A percentile compares a stretch with the other conserved stretches of the same genome.
phyloP scores from a whole-genome alignment of 345 rosid species.

The Dipteronia dyeriana region DNA sequence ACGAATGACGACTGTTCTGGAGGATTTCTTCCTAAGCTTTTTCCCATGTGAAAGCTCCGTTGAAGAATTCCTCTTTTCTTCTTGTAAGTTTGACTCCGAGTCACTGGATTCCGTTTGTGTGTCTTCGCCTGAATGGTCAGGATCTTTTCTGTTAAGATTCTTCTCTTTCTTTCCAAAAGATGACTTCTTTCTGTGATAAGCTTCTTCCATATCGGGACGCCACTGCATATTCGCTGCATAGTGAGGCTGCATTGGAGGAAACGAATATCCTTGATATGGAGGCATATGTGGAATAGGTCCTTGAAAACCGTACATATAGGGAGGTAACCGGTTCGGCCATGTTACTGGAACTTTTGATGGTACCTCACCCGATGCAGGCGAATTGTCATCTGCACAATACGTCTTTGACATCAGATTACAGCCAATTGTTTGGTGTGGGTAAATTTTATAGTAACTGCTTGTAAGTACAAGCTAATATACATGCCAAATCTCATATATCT shows the following conservation, averaged over 20 bases:
- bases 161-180: conserved; percentile 38
- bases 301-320: conserved; percentile 52
- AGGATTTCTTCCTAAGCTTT: conserved; percentile 57
- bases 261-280: conserved; percentile 75
- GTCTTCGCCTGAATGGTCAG: conserved; percentile 48
- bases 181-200: conserved; percentile 27
- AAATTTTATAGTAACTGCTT: not conserved
- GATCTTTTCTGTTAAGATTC: conserved; percentile 39
- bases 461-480: not conserved
- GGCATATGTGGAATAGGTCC: conserved; percentile 49
- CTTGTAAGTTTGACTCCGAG: conserved; percentile 44
- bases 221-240: conserved; percentile 52
- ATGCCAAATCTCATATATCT: not conserved
- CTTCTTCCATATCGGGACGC: conserved; percentile 35
- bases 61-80: conserved; percentile 49
- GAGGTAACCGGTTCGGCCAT: conserved; percentile 78
- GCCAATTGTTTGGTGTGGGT: not conserved
- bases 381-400: conserved; percentile 48
- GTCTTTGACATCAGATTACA: conserved; percentile 15
- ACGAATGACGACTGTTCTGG: conserved; percentile 76
- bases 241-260: conserved; percentile 60
- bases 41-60: conserved; percentile 35
- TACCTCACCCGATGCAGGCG: conserved; percentile 32
- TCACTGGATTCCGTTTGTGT: conserved; percentile 48
- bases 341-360: conserved; percentile 47